Percentiles rank a stretch among this genome's conserved stretches.
Conservation (phyloP, 2,329 filamentous ascomycete genomes). For the Ophiostoma pallidulum region DNA sequence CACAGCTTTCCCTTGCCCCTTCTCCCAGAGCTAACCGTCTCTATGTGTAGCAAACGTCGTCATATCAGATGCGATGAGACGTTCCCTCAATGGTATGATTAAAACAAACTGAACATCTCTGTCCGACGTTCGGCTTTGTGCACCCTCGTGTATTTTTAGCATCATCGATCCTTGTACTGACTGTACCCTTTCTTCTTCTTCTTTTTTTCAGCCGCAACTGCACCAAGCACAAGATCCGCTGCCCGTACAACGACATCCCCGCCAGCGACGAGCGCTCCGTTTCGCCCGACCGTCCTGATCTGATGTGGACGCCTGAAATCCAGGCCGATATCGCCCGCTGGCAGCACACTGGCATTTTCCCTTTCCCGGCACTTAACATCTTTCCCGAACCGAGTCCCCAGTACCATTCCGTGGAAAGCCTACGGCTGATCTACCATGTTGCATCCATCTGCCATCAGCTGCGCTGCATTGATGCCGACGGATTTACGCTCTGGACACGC, state of each 20-base stretch:
- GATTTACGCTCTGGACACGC: constrained; percentile 85
- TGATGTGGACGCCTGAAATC: constrained; percentile 81
- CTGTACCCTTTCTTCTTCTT: background rate
- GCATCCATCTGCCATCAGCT: constrained; percentile 79
- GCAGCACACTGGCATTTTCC: constrained; percentile 75
- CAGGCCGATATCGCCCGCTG: constrained; percentile 73
- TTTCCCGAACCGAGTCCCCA: constrained; percentile 66
- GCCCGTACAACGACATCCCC: constrained; percentile 89
- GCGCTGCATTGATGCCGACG: constrained; percentile 63
- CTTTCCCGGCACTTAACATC: constrained; percentile 71
- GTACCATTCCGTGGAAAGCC: constrained; percentile 63
- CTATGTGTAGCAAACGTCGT: constrained; percentile 64
- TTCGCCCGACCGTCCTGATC: constrained; percentile 54
- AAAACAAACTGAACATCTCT: background rate
- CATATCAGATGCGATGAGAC: constrained; percentile 98
- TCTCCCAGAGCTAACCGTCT: constrained; percentile 12
- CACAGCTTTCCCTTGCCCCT: background rate
- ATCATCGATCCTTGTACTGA: background rate
- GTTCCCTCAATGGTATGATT: constrained; percentile 84
- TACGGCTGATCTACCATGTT: constrained; percentile 85
- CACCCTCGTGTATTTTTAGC: background rate
- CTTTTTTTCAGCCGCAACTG: constrained; percentile 72
- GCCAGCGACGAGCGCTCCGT: constrained; percentile 53
- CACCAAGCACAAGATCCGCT: constrained; percentile 97
- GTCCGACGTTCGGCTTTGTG: too few species aligned